Conservation (phyloP, 179 eudicot species). For the Sideroxylon spinosum region DNA sequence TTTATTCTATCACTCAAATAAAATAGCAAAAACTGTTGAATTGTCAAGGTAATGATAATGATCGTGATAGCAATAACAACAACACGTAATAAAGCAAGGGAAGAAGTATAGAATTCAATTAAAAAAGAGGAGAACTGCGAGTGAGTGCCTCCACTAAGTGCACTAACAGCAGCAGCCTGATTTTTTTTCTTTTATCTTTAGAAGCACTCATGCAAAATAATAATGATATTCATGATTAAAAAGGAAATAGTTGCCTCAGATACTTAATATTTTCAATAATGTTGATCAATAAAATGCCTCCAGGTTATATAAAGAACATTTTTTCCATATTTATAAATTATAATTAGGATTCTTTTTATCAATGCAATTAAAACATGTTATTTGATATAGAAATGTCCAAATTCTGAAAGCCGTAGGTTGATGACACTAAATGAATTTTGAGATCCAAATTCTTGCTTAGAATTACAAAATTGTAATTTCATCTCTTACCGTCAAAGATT, state of each 20-base stretch:
- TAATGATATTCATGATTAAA: not conserved
- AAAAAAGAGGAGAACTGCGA: too few relatives aligned
- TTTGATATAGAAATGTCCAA: not conserved
- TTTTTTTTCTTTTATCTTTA: too few relatives aligned
- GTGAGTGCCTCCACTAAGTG: not conserved
- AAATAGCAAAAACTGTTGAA: not conserved
- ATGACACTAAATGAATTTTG: not conserved
- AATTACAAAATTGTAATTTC: not conserved
- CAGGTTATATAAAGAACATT: not conserved
- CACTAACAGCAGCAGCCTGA: not conserved
- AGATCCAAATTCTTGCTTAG: not conserved
- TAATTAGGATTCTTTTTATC: not conserved
- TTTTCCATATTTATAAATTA: not conserved
- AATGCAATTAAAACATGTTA: not conserved
- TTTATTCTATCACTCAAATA: not conserved
- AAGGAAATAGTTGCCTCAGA: not conserved
- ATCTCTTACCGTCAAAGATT: not conserved
- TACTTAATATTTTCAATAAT: not conserved
- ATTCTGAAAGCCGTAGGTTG: not conserved
- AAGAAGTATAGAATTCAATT: not conserved
- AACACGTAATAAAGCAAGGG: too few relatives aligned
- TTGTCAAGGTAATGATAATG: not conserved
- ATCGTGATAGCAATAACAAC: not conserved
- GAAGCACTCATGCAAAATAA: not conserved
- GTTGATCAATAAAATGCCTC: not conserved